phyloP scores from a whole-genome alignment of 345 rosid species.

The Tarenaya hassleriana region DNA sequence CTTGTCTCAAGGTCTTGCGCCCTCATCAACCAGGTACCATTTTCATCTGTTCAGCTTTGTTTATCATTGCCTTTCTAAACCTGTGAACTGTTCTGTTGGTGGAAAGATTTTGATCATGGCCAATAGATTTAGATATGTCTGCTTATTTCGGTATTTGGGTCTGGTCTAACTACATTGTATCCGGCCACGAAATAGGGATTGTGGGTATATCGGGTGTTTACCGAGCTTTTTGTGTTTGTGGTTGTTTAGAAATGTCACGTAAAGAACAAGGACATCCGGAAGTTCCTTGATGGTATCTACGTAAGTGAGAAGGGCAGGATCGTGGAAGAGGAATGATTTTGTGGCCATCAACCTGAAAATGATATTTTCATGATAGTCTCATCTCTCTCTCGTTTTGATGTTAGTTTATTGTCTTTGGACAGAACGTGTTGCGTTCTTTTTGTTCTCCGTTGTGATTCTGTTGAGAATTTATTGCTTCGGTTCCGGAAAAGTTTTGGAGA shows the following conservation, averaged over 20 bases:
- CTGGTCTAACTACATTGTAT: no score
- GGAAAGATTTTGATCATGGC: background rate
- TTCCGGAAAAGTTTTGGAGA: slow-evolving; percentile 15
- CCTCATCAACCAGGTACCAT: slow-evolving; percentile 54
- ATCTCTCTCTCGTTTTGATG: background rate
- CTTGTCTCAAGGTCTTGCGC: slow-evolving; percentile 58
- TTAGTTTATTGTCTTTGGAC: slow-evolving; percentile 13
- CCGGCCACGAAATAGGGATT: no score
- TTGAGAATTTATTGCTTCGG: slow-evolving; percentile 6
- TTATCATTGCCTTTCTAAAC: background rate
- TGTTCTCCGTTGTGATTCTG: slow-evolving; percentile 17
- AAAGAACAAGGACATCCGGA: slow-evolving; percentile 61
- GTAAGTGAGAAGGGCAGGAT: slow-evolving; percentile 54
- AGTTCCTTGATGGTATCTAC: slow-evolving; percentile 62
- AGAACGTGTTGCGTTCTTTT: background rate
- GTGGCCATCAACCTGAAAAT: no score
- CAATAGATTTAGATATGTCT: no score
- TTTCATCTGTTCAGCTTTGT: background rate
- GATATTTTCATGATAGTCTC: background rate
- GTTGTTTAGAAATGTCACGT: slow-evolving; percentile 51
- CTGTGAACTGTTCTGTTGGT: background rate
- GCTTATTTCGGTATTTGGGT: no score
- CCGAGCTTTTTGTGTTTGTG: background rate
- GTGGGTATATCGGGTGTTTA: no score
- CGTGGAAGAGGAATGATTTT: slow-evolving; percentile 26